A percentile compares a stretch with the other conserved stretches of the same genome.
Conservation (phyloP, 75 land plant species). For the Isoetes taiwanensis region DNA sequence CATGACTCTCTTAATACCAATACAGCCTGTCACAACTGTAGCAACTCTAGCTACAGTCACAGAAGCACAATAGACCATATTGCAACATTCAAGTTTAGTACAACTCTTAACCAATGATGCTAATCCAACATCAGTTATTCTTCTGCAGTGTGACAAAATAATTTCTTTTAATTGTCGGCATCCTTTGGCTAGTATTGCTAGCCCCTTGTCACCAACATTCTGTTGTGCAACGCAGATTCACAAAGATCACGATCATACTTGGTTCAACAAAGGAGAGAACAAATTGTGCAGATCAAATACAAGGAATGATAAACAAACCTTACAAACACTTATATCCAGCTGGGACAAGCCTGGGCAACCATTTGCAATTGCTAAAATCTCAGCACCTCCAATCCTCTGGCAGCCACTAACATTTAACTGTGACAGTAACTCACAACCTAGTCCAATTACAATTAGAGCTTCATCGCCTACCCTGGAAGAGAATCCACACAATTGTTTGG, state of each 20-base stretch:
- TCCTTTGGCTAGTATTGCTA: conserved; percentile 53
- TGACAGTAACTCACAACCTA: conserved; percentile 46
- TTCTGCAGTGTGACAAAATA: conserved; percentile 66
- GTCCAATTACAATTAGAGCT: conserved; percentile 59
- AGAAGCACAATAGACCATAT: conserved; percentile 79
- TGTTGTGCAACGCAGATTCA: conserved; percentile 14
- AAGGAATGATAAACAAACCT: conserved; percentile 30
- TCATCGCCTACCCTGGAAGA: conserved; percentile 70
- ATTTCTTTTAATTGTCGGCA: conserved; percentile 65
- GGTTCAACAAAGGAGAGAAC: conserved; percentile 5
- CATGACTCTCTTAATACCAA: conserved; percentile 60
- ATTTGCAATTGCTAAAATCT: conserved; percentile 61
- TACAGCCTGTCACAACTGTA: conserved; percentile 57
- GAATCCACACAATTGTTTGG: not conserved
- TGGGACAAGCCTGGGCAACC: conserved; percentile 54
- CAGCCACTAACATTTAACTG: conserved; percentile 82
- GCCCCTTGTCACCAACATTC: conserved; percentile 58
- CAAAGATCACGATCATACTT: not conserved
- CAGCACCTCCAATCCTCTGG: conserved; percentile 64
- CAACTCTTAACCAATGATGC: conserved; percentile 43
- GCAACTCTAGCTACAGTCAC: conserved; percentile 70
- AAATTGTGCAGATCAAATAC: too few relatives aligned
- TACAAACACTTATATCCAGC: conserved; percentile 74
- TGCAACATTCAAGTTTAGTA: conserved; percentile 58
- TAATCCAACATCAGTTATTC: conserved; percentile 62